Conservation (phyloP, 352 stramenopile species). For the Peronospora farinosa region DNA sequence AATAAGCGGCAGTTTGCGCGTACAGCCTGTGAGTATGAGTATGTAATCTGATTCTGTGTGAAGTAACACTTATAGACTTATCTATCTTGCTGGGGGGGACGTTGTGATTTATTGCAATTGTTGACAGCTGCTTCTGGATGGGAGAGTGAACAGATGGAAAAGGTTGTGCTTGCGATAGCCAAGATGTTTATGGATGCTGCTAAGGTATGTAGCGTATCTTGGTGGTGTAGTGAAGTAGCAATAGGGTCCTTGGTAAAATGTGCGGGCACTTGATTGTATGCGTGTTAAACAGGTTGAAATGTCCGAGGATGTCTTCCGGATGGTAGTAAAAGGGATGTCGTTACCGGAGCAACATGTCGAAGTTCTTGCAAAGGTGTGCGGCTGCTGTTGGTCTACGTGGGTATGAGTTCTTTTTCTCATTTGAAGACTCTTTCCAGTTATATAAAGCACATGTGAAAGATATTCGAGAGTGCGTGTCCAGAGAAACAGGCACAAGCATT, state of each 20-base stretch:
- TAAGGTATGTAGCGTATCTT: conserved; percentile 32
- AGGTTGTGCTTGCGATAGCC: conserved; percentile 49
- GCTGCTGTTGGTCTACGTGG: not conserved
- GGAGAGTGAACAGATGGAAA: conserved; percentile 47
- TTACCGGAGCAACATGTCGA: conserved; percentile 39
- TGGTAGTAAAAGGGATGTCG: conserved; percentile 41
- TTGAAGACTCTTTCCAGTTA: conserved; percentile 23
- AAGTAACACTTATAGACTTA: not conserved
- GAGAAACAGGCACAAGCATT: conserved; percentile 35
- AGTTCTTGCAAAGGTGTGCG: conserved; percentile 36
- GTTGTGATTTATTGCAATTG: not conserved
- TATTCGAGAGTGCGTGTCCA: conserved; percentile 48
- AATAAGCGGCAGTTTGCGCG: conserved; percentile 51
- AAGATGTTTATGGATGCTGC: conserved; percentile 70
- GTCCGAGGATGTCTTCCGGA: conserved; percentile 33
- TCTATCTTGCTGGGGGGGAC: not conserved
- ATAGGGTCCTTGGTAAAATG: not conserved
- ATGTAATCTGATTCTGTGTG: not conserved
- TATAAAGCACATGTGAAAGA: conserved; percentile 40
- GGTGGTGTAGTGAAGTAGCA: not conserved
- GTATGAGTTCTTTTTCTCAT: not conserved
- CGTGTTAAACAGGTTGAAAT: conserved; percentile 34
- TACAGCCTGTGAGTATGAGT: conserved; percentile 42
- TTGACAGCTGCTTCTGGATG: conserved; percentile 49
- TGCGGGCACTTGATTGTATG: not conserved